Percentiles rank a stretch among this genome's conserved stretches.
Evolutionary conservation across 1,284 basidiomycete genomes (phyloP).

Genomic region (Coniferiporia sulphurascens): DNA sequence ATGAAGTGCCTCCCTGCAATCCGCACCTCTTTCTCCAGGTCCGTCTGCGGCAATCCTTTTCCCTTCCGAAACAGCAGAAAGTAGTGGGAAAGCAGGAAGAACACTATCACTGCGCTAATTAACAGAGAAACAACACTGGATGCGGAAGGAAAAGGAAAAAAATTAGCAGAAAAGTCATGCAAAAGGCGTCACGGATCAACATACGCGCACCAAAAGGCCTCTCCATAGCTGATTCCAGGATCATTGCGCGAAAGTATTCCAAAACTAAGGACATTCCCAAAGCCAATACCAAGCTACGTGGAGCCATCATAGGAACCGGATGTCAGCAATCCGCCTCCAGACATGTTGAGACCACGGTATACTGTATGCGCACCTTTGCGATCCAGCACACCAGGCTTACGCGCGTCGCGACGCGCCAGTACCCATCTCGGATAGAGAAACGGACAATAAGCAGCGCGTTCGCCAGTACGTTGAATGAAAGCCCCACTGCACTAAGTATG

Average conservation of each 20-base stretch:
- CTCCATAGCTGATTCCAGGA: slow-evolving; percentile 28
- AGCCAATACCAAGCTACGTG: slow-evolving; percentile 27
- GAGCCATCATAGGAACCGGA: not conserved
- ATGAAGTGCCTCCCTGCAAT: slow-evolving; percentile 35
- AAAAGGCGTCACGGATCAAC: slow-evolving; percentile 6
- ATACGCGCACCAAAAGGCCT: slow-evolving; percentile 38
- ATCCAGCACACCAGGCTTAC: slow-evolving; percentile 35
- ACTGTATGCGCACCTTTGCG: slow-evolving; percentile 28
- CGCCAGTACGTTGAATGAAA: slow-evolving; percentile 36
- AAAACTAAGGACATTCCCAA: slow-evolving; percentile 34
- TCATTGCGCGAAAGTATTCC: slow-evolving; percentile 29
- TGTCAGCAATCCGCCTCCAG: too few species aligned
- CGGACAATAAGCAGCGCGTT: slow-evolving; percentile 36
- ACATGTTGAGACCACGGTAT: not conserved
- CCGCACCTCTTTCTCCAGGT: slow-evolving; percentile 26
- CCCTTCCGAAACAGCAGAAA: slow-evolving; percentile 26
- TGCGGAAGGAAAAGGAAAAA: not conserved
- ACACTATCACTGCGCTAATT: slow-evolving; percentile 31
- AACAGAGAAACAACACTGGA: slow-evolving; percentile 32
- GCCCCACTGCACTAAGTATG: slow-evolving; percentile 33
- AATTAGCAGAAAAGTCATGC: not conserved
- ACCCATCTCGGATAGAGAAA: slow-evolving; percentile 30
- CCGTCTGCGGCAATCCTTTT: slow-evolving; percentile 9
- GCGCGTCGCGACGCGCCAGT: slow-evolving; percentile 29
- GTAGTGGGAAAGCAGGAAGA: slow-evolving; percentile 33